Conservation (phyloP, 305 asterid genomes). For the Solanum hybrid region DNA sequence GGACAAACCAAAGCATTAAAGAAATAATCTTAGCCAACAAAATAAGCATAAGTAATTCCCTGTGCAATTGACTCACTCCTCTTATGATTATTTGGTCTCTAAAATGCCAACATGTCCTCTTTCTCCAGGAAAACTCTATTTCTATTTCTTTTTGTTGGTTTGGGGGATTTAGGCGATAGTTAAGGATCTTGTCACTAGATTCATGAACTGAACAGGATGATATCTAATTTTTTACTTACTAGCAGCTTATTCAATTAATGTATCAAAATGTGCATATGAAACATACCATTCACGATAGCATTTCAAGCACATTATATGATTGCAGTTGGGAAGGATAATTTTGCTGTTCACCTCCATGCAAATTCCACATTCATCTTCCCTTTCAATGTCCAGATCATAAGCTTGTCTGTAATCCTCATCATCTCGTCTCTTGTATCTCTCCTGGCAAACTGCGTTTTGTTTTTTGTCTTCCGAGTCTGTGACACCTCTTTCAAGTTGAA, state of each 20-base stretch:
- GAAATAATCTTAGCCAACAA: neutral
- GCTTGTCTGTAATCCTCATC: slow-evolving; percentile 40
- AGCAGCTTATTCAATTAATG: neutral
- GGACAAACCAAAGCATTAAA: neutral
- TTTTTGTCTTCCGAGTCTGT: slow-evolving; percentile 77
- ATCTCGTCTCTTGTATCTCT: slow-evolving; percentile 73
- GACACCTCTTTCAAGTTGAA: slow-evolving; percentile 83
- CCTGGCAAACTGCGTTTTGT: slow-evolving; percentile 69
- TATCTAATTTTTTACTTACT: neutral
- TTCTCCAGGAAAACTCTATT: neutral
- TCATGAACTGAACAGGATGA: neutral
- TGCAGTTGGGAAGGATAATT: slow-evolving; percentile 86
- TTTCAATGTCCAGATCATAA: slow-evolving; percentile 62
- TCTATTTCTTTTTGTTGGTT: neutral
- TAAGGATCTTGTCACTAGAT: neutral
- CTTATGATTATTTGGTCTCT: neutral
- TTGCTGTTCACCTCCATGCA: slow-evolving; percentile 86
- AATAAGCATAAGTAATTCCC: neutral
- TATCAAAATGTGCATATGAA: neutral
- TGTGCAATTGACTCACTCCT: neutral
- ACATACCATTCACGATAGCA: slow-evolving; percentile 90
- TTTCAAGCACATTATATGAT: slow-evolving; percentile 80
- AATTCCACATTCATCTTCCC: slow-evolving; percentile 96
- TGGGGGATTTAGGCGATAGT: neutral
- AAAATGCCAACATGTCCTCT: neutral